Conservation (phyloP, 2,329 filamentous ascomycete species). For the Penicillium sp. region DNA sequence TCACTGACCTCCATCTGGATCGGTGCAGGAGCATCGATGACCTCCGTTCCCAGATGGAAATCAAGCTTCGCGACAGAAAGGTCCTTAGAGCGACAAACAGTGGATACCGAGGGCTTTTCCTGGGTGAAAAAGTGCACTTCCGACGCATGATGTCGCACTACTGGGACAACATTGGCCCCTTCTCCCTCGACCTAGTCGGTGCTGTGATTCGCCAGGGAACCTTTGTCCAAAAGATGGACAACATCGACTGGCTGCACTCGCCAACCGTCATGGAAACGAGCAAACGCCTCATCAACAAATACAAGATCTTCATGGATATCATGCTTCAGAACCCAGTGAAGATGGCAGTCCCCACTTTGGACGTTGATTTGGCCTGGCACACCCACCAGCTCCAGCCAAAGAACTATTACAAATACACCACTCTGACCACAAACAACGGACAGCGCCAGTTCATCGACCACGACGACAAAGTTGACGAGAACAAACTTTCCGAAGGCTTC, state of each 20-base stretch:
- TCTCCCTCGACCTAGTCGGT: conserved; percentile 38
- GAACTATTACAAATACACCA: conserved; percentile 45
- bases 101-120: conserved; percentile 13
- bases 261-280: conserved; percentile 62
- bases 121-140: conserved; percentile 36
- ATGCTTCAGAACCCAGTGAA: conserved; percentile 33
- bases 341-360: conserved; percentile 33
- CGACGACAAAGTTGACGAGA: conserved; percentile 75
- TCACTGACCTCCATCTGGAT: conserved; percentile 46
- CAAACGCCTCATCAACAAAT: conserved; percentile 53
- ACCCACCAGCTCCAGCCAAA: conserved; percentile 30
- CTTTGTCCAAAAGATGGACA: conserved; percentile 60
- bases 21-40: conserved; percentile 46
- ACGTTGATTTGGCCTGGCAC: conserved; percentile 36
- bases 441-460: conserved; percentile 64
- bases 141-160: conserved; percentile 43
- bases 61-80: conserved; percentile 45
- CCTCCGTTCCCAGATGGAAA: conserved; percentile 25
- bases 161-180: conserved; percentile 39
- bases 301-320: conserved; percentile 44
- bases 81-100: conserved; percentile 33
- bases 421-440: conserved; percentile 32
- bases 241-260: conserved; percentile 73
- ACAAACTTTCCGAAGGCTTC: conserved; percentile 60
- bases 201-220: conserved; percentile 41